A percentile compares a stretch with the other conserved stretches of the same genome.
phyloP scores from a whole-genome alignment of 2,329 filamentous ascomycete genomes.

The Scedosporium minutisporum region DNA sequence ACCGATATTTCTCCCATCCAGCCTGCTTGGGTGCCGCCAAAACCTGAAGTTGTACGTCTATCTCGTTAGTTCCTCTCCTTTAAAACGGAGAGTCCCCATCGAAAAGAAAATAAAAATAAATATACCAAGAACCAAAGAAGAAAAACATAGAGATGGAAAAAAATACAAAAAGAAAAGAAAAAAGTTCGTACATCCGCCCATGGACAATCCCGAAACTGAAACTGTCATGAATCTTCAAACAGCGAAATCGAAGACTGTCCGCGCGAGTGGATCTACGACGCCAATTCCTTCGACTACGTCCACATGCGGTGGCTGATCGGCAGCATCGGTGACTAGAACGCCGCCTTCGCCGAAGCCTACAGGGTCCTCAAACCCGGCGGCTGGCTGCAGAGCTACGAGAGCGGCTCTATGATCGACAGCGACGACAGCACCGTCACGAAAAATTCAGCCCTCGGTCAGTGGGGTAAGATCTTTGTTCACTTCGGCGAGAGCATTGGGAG shows the following conservation, averaged over 20 bases:
- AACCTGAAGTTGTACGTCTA: conserved; percentile 20
- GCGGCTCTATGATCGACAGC: conserved; percentile 12
- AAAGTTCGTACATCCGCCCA: too few species aligned
- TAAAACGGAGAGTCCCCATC: conserved; percentile 32
- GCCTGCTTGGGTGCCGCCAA: conserved; percentile 37
- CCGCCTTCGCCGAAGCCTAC: conserved; percentile 38
- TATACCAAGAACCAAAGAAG: conserved; percentile 13
- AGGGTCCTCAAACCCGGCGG: conserved; percentile 41
- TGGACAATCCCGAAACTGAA: too few species aligned
- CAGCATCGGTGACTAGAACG: conserved; percentile 43
- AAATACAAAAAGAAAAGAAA: too few species aligned
- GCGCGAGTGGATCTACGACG: conserved; percentile 36
- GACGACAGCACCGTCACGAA: conserved; percentile 15
- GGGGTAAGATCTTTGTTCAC: conserved; percentile 23
- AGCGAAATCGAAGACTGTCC: conserved; percentile 48
- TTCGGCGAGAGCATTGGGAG: conserved; percentile 22
- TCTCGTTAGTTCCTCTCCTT: neutral
- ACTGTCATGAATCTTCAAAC: neutral
- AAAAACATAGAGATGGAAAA: too few species aligned
- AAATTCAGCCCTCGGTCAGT: conserved; percentile 20
- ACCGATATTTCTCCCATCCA: conserved; percentile 49
- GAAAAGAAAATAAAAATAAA: conserved; percentile 12
- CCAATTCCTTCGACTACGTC: conserved; percentile 48
- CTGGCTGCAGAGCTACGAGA: conserved; percentile 28
- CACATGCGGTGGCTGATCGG: conserved; percentile 49